Conservation (phyloP, 2,329 filamentous ascomycete species). For the Fonsecaea pedrosoi region DNA sequence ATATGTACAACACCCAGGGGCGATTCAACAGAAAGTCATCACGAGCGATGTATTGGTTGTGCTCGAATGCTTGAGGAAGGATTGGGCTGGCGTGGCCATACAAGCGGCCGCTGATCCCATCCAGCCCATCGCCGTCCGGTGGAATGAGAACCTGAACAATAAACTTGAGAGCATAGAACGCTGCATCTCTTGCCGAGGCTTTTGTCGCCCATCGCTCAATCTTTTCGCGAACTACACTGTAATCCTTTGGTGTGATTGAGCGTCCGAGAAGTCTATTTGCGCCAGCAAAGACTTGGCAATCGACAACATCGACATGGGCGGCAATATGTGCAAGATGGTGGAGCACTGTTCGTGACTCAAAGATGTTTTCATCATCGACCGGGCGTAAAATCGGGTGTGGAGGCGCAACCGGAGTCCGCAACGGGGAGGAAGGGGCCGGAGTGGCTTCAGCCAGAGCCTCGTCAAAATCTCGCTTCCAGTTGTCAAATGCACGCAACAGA, state of each 20-base stretch:
- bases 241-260: conserved; percentile 81
- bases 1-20: conserved; percentile 95
- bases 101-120: conserved; percentile 49
- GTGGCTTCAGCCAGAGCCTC: conserved; percentile 71
- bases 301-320: conserved; percentile 96
- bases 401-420: conserved; percentile 57
- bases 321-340: conserved; percentile 97
- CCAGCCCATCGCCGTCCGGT: conserved; percentile 41
- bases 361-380: conserved; percentile 71
- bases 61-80: conserved; percentile 42
- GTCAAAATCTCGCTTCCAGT: conserved; percentile 93
- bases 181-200: conserved; percentile 85
- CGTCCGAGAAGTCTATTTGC: conserved; percentile 84
- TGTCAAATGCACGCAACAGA: conserved; percentile 85
- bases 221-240: conserved; percentile 76
- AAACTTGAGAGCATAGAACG: conserved; percentile 90
- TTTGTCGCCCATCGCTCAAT: conserved; percentile 88
- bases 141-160: conserved; percentile 81
- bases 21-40: conserved; percentile 90
- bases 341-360: conserved; percentile 85
- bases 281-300: conserved; percentile 93
- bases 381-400: conserved; percentile 44
- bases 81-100: conserved; percentile 42
- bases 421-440: conserved; percentile 42
- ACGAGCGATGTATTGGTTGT: conserved; percentile 74